These are phyloP conservation scores for Plasmopara muralis DNA, from an alignment of 352 stramenopile species.

Conservation along the genomic window DNA sequence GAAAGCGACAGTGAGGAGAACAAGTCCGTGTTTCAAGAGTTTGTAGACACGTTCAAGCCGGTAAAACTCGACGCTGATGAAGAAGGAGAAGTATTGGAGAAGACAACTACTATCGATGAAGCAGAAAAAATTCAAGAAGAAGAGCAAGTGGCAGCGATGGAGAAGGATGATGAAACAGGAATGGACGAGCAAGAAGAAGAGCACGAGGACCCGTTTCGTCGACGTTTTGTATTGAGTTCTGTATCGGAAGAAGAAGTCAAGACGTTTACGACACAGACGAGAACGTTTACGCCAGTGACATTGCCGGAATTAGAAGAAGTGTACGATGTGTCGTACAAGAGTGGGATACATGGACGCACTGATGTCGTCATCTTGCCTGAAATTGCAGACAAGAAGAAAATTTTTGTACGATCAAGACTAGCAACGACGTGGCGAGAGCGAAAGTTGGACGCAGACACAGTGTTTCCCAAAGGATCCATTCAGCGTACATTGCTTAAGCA, in stretches of 20 bases:
- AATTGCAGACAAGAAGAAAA: conserved; percentile 18
- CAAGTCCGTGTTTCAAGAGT: conserved; percentile 60
- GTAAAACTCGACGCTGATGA: conserved; percentile 26
- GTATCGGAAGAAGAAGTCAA: conserved; percentile 44
- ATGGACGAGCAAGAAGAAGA: conserved; percentile 26
- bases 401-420: conserved; percentile 48
- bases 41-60: conserved; percentile 60
- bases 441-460: conserved; percentile 26
- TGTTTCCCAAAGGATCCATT: conserved; percentile 30
- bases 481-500: conserved; percentile 49
- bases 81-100: conserved; percentile 21
- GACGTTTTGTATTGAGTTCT: conserved; percentile 46
- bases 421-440: conserved; percentile 41
- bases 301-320: conserved; percentile 22
- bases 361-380: conserved; percentile 17
- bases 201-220: conserved; percentile 45
- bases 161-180: conserved; percentile 23
- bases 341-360: conserved; percentile 14
- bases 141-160: conserved; percentile 15
- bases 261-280: conserved; percentile 26
- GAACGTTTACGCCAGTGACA: conserved; percentile 32
- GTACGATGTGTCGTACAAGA: conserved; percentile 42
- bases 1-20: conserved; percentile 10
- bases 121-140: conserved; percentile 1
- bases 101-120: conserved; percentile 6